Evolutionary conservation across 805 yeast species (phyloP).

Genomic region (Saitoella complicata): DNA sequence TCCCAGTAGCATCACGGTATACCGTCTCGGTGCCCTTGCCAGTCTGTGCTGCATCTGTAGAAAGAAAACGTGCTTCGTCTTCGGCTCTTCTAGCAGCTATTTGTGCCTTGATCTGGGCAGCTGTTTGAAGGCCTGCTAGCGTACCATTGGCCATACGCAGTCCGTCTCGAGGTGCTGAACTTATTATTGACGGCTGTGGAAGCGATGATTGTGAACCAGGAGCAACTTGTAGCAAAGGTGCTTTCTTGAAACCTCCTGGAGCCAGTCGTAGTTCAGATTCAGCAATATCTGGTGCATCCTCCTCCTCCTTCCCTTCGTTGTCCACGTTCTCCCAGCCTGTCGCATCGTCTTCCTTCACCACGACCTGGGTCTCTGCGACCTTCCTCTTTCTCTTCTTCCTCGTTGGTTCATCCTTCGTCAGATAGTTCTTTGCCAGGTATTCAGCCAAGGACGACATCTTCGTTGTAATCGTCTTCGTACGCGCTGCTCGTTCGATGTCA

Average conservation of each 20-base stretch:
- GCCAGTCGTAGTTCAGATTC: not conserved
- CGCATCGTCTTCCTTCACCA: conserved; percentile 15
- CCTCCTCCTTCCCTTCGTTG: conserved; percentile 20
- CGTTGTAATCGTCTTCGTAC: conserved; percentile 13
- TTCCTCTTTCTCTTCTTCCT: conserved; percentile 19
- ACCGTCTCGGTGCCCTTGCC: conserved; percentile 25
- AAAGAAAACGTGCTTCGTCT: conserved; percentile 3
- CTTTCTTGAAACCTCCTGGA: not conserved
- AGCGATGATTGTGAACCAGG: not conserved
- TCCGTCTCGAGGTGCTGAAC: conserved; percentile 1
- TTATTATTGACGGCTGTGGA: not conserved
- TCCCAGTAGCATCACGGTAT: conserved; percentile 48
- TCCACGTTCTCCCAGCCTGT: conserved; percentile 8
- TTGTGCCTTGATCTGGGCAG: conserved; percentile 22
- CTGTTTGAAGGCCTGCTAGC: conserved; percentile 28
- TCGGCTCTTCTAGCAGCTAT: conserved; percentile 9
- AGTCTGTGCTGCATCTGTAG: conserved; percentile 1
- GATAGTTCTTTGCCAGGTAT: conserved; percentile 31
- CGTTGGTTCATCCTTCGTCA: conserved; percentile 16
- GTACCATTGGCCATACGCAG: conserved; percentile 28
- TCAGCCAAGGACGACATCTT: conserved; percentile 26
- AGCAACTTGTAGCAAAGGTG: not conserved
- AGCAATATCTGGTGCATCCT: conserved; percentile 12
- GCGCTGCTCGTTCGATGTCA: too few species aligned
- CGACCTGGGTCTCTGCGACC: conserved; percentile 8